Conservation (phyloP, 2,329 filamentous ascomycete genomes). For the Aspergillus pseudoterreus region DNA sequence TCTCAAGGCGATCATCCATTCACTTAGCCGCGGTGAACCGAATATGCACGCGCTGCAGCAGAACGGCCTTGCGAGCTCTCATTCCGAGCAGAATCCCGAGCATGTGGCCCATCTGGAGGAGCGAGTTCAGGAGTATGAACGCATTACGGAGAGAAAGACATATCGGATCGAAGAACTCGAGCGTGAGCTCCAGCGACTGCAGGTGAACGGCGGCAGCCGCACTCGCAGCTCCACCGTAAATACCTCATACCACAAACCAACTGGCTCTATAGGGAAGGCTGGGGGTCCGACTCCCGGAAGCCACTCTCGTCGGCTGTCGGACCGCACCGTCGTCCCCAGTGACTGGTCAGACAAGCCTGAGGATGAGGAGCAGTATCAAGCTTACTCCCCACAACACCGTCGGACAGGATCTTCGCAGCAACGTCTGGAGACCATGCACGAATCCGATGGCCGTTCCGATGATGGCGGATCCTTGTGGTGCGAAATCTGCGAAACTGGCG, state of each 20-base stretch:
- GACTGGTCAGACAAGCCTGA: conserved; percentile 37
- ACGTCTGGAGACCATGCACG: conserved; percentile 39
- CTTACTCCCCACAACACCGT: conserved; percentile 25
- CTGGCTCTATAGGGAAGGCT: conserved; percentile 25
- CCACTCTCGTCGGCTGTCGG: conserved; percentile 39
- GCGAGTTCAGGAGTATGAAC: conserved; percentile 74
- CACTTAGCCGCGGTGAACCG: conserved; percentile 66
- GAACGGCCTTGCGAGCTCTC: conserved; percentile 20
- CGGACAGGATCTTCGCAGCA: conserved; percentile 25
- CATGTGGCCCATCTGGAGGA: conserved; percentile 67
- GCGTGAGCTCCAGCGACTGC: conserved; percentile 61
- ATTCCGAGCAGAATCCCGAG: conserved; percentile 48
- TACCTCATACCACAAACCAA: conserved; percentile 30
- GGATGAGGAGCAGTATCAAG: conserved; percentile 20
- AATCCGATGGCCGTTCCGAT: conserved; percentile 56
- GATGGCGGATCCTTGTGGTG: conserved; percentile 79
- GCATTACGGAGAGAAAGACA: conserved; percentile 67
- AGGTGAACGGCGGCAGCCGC: conserved; percentile 25
- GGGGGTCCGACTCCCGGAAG: conserved; percentile 22
- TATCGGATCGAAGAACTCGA: conserved; percentile 80
- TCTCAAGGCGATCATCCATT: conserved; percentile 96
- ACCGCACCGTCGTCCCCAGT: conserved; percentile 40
- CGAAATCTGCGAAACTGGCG: conserved; percentile 88
- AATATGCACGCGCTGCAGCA: conserved; percentile 26
- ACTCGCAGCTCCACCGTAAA: conserved; percentile 36